phyloP scores from a whole-genome alignment of 176 grass and related monocot genomes.

The Zea luxurians region DNA sequence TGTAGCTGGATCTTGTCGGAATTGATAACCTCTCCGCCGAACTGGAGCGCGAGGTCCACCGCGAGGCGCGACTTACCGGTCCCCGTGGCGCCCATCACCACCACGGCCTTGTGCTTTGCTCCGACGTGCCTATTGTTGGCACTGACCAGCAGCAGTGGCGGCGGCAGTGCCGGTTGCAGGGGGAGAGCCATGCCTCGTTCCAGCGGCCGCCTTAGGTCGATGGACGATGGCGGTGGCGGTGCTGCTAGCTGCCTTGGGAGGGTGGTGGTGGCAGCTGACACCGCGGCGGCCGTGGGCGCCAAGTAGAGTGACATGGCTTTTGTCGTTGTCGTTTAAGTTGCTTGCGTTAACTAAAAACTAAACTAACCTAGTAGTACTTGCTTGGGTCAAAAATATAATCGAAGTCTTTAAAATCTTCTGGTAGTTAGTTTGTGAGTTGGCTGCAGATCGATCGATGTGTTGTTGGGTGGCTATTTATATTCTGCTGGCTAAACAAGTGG shows the following conservation, averaged over 20 bases:
- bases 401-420: conserved; percentile 2
- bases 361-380: not conserved
- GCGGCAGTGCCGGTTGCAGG: not conserved
- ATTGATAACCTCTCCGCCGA: conserved; percentile 62
- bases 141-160: not conserved
- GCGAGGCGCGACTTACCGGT: conserved; percentile 56
- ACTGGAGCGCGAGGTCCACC: conserved; percentile 41
- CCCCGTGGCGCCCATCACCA: conserved; percentile 62
- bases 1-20: conserved; percentile 59
- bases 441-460: not conserved
- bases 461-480: conserved; percentile 48
- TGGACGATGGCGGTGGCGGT: not conserved
- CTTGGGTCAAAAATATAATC: not conserved
- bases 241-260: conserved; percentile 16
- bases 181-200: conserved; percentile 1
- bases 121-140: not conserved
- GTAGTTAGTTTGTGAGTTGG: conserved; percentile 33
- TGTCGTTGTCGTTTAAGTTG: conserved; percentile 9
- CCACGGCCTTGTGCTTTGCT: conserved; percentile 49
- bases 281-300: not conserved
- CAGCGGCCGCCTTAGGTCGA: conserved; percentile 29
- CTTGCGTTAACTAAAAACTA: conserved; percentile 2
- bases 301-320: conserved; percentile 41
- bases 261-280: not conserved
- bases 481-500: conserved; percentile 25